Percentiles rank a stretch among this genome's conserved stretches.
These are phyloP conservation scores for Aciculosporium take DNA, from an alignment of 2,329 filamentous ascomycete genomes.

Conservation along the genomic window DNA sequence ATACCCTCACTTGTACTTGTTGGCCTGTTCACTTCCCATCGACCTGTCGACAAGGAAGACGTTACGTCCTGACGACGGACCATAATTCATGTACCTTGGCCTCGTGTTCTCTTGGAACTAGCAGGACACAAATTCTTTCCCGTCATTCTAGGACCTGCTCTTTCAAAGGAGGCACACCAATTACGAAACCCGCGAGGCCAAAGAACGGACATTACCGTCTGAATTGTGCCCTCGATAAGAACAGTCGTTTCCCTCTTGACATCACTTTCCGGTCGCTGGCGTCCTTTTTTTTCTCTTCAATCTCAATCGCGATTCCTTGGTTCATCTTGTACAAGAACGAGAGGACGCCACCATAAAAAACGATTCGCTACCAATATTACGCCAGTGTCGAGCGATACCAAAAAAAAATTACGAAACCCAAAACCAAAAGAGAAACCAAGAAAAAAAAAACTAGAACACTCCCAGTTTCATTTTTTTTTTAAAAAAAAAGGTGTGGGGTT, in stretches of 20 bases:
- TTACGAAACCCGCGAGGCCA: background rate
- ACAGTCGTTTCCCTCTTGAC: constrained; percentile 20
- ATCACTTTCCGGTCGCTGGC: constrained; percentile 38
- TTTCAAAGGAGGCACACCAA: constrained; percentile 12
- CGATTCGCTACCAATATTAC: background rate
- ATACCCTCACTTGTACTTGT: constrained; percentile 11
- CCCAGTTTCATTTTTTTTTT: too few species aligned
- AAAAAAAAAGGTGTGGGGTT: constrained; percentile 2
- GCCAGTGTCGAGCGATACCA: background rate
- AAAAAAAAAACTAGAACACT: too few species aligned
- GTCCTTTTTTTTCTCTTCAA: constrained; percentile 31
- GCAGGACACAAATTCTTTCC: constrained; percentile 14
- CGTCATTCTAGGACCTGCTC: constrained; percentile 19
- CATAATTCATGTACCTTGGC: constrained; percentile 5
- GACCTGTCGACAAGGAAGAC: background rate
- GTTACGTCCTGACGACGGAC: background rate
- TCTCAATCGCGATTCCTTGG: constrained; percentile 17
- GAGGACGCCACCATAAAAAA: background rate
- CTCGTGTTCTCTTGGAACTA: constrained; percentile 19
- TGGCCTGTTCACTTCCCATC: background rate
- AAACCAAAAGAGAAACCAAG: background rate
- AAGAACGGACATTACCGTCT: background rate
- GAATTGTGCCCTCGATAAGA: constrained; percentile 16
- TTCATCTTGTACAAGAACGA: background rate
- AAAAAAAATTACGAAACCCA: too few species aligned